Conservation (phyloP, 441 rosid species). For the Isatis lusitanica region DNA sequence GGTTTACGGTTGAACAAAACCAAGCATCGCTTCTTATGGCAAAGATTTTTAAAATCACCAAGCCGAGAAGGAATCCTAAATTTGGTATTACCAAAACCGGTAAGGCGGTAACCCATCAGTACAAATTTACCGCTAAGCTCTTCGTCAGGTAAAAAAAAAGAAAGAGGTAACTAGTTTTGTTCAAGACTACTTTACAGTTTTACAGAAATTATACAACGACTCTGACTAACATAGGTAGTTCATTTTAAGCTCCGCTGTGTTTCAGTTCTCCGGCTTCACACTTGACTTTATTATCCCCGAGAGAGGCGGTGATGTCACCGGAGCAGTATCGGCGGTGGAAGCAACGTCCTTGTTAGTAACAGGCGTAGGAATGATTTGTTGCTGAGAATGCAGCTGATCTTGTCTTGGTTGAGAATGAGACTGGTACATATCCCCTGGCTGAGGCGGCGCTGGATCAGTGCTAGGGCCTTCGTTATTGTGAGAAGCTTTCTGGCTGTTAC, state of each 20-base stretch:
- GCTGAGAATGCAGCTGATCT: conserved; percentile 25
- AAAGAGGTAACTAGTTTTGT: conserved; percentile 29
- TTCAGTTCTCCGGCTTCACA: conserved; percentile 74
- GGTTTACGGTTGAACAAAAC: background rate
- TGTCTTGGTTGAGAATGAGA: conserved; percentile 27
- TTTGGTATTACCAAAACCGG: conserved; percentile 17
- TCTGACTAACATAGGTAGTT: background rate
- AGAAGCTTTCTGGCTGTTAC: conserved; percentile 34
- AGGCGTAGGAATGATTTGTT: conserved; percentile 40
- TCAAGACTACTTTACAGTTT: conserved; percentile 63
- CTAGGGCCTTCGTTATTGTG: conserved; percentile 59
- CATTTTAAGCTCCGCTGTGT: conserved; percentile 19
- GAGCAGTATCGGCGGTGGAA: conserved; percentile 37
- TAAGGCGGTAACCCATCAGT: conserved; percentile 10
- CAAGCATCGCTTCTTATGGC: background rate
- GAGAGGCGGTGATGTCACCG: conserved; percentile 52
- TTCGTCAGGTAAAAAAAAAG: background rate
- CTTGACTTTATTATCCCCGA: conserved; percentile 72
- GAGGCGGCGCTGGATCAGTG: conserved; percentile 45
- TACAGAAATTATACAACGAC: conserved; percentile 35
- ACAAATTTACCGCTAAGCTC: conserved; percentile 15
- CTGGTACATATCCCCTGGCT: conserved; percentile 2
- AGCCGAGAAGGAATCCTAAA: conserved; percentile 6
- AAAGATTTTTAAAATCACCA: conserved; percentile 16
- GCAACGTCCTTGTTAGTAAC: conserved; percentile 28